Percentiles rank a stretch among this genome's conserved stretches.
Evolutionary conservation across 2,329 filamentous ascomycete genomes (phyloP).

Genomic region (Mycosphaerella sp.): DNA sequence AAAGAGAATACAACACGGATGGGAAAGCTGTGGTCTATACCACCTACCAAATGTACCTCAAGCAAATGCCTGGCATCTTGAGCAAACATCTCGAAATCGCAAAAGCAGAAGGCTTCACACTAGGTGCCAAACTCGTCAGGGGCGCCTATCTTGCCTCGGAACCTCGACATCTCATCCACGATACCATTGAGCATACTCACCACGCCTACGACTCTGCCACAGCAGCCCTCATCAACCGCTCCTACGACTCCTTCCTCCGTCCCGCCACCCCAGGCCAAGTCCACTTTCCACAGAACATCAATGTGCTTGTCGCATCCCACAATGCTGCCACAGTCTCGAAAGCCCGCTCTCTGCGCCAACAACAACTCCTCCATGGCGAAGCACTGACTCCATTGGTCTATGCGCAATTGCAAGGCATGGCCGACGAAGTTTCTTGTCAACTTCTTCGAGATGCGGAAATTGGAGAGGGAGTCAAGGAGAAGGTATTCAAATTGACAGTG

Average conservation of each 20-base stretch:
- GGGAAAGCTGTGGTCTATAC: conserved; percentile 65
- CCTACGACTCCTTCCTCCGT: conserved; percentile 52
- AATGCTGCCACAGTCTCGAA: conserved; percentile 64
- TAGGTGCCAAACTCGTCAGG: conserved; percentile 52
- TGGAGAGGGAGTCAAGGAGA: conserved; percentile 35
- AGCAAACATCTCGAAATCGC: conserved; percentile 42
- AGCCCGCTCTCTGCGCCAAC: conserved; percentile 45
- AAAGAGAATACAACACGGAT: conserved; percentile 49
- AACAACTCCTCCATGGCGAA: conserved; percentile 38
- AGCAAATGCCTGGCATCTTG: conserved; percentile 26
- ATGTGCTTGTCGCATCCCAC: conserved; percentile 73
- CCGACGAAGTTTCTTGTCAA: conserved; percentile 72
- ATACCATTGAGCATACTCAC: conserved; percentile 50
- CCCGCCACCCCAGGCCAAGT: conserved; percentile 32
- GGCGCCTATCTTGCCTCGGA: conserved; percentile 52
- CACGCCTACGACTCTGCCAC: conserved; percentile 65
- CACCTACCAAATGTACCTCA: conserved; percentile 54
- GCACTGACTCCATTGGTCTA: conserved; percentile 50
- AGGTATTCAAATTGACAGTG: conserved; percentile 51
- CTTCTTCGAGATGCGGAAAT: conserved; percentile 44
- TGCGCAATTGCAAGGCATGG: conserved; percentile 90
- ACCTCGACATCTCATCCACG: conserved; percentile 45
- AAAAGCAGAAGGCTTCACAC: conserved; percentile 43
- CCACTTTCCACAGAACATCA: conserved; percentile 38
- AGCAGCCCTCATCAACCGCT: conserved; percentile 57